Evolutionary conservation across 2,329 filamentous ascomycete genomes (phyloP), one percentile per base, ranked within the genome.

Genomic region (Calonectria pauciramosa): DNA sequence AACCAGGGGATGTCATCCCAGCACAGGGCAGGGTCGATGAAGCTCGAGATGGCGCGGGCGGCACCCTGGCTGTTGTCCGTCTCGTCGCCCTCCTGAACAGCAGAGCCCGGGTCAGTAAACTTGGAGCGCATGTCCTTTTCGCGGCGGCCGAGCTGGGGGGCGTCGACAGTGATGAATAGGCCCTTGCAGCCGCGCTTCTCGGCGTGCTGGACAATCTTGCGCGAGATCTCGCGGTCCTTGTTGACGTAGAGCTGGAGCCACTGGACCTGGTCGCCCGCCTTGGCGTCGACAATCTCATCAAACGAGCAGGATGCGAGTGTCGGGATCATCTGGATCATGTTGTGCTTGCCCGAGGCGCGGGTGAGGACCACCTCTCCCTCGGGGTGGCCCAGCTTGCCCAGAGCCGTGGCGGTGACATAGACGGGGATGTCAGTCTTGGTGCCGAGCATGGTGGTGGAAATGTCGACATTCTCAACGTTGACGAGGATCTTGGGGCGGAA

Each of bases 201-300:
- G 75, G 97, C 97, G 86, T 99, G 95, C 86, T 96, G 86, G 64
- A 99, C 94, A 80, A 99, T 99, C 77, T 92, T 91, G 86, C 94
- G 92, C 11, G 97, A 99, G 85, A 99, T 96, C 38, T 90, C 91
- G 71, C 97, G 94, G 87, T 99, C 94, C 85, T 97, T 97, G 91
- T 99, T 99, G 80, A 99, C 95, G 86, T 98, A 98, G 0, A 99
- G 91, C 87, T 99, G 97, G 79, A 99, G 89, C 97, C 97, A 99
- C 86, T 99, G 97, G 6, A 96, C 92, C 85, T 98, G 96, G 76
- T 94, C 93, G 56, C 91, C 94, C n/a, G 76, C 72, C 36, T 90
- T 91, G 23, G 96, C 97, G 84, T 99, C 97, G 77, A 97, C 89
- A 74, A 99, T 98, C 86, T 99, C 96, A 87, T 99, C 97, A 81